Evolutionary conservation across 352 stramenopile genomes (phyloP), one percentile per base, ranked within the genome.

Genomic region (Phytopythium cucurbitacearum): DNA sequence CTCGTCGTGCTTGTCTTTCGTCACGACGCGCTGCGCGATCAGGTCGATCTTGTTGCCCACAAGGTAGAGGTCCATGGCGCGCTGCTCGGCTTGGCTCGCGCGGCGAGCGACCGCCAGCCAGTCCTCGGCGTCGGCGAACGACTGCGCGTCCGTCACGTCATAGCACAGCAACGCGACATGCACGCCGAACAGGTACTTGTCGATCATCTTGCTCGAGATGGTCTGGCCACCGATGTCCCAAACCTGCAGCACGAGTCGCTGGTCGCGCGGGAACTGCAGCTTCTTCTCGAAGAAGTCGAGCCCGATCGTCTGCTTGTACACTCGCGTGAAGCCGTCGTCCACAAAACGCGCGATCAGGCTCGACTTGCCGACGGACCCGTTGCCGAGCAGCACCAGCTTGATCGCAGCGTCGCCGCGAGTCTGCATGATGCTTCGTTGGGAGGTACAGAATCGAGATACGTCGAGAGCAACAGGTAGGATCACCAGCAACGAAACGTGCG

Each of bases 221-320:
- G 71, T 93, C 59, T 96, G 87, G 7, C 86, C 85, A 13, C 85
- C 87, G 47, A 95, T 95, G 69, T 96, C 88, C 84, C 85, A 95
- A 7, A 96, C 75, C 55, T 95, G 81, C 16, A 95, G 67, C 42
- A 91, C 73, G 32, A 89, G 73, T 0, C 73, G 66, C 58, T 91
- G 69, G 57, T 91, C 80, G 7, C 80, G 74, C n/a, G 80, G 70
- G 11, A 94, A 74, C 36, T 78, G 58, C 11, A 95, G 70, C 55
- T 83, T 87, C 61, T 94, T 94, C 67, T 95, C 82, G 56, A 82
- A 96, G 52, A 94, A 94, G 64, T 94, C 86, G 13, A 94, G 62
- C 7, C 85, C 81, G 48, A 95, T 79, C 0, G 85, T 96, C 57
- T 96, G 85, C 54, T 90, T 91, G 73, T 96, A 96, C 57, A 88